Evolutionary conservation across 345 rosid species (phyloP).

Genomic region (Clarkia xantiana): DNA sequence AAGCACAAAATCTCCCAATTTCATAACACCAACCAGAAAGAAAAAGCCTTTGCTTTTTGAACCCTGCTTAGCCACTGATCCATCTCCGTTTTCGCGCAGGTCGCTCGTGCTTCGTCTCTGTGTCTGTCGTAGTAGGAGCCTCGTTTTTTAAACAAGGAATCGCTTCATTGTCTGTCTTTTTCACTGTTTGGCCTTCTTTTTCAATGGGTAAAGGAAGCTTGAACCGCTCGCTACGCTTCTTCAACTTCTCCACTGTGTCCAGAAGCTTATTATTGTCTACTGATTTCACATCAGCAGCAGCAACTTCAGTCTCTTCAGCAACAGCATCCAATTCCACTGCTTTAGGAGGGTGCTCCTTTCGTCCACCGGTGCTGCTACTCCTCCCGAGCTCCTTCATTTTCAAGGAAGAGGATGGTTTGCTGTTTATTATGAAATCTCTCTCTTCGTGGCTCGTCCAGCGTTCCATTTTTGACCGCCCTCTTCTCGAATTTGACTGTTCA

Average conservation of each 20-base stretch:
- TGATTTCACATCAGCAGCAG: conserved; percentile 19
- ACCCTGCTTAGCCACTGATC: not conserved
- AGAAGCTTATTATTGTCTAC: conserved; percentile 49
- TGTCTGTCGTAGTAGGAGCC: conserved; percentile 26
- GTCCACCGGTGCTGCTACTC: conserved; percentile 18
- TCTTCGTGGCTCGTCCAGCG: conserved; percentile 94
- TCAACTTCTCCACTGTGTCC: conserved; percentile 91
- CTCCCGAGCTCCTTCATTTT: conserved; percentile 47
- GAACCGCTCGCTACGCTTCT: conserved; percentile 97
- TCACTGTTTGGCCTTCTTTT: conserved; percentile 36
- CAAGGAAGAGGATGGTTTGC: conserved; percentile 46
- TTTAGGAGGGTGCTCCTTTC: conserved; percentile 21
- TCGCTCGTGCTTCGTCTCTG: conserved; percentile 76
- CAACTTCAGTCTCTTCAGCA: not conserved
- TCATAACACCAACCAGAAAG: not conserved
- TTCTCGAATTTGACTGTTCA: conserved; percentile 60
- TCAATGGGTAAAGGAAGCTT: conserved; percentile 86
- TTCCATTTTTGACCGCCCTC: conserved; percentile 82
- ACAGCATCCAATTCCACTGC: conserved; percentile 11
- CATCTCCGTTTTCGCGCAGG: conserved; percentile 1
- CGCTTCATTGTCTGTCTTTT: conserved; percentile 52
- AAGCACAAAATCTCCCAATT: no score
- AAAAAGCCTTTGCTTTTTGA: not conserved
- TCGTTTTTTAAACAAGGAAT: conserved; percentile 41
- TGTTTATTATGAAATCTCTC: conserved; percentile 44